Evolutionary conservation across 805 yeast species (phyloP), one percentile per base, ranked within the genome.

Genomic region (Pichia membranifaciens): DNA sequence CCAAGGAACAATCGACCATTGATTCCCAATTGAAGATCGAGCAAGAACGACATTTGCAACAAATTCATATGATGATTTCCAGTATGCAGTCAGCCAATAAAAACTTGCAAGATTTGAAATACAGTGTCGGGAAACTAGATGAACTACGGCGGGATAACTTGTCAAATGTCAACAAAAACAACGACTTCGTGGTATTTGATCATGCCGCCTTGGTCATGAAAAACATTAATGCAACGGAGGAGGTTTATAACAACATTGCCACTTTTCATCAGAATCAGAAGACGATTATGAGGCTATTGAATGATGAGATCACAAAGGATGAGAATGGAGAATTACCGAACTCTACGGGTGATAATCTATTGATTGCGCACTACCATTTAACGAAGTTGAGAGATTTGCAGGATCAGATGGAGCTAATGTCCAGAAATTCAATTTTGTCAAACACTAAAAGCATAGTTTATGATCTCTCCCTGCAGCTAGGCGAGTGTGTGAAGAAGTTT

Each of bases 21-120:
- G 96, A 87, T 55, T 71, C 82, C 41, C 91, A 88, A 59, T 69
- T 91, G 53, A 79, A 78, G 56, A 67, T 84, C 36, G 84, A 83
- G 43, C 78, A 87, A n/a, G 58, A 73, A 73, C 35, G 87, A 81
- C 53, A 54, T 48, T 31, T 54, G 43, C 44, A 54, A 40, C 56
- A 54, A 15, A 57, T 54, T 44, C 59, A 45, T 23, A 42, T 28
- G 4, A 55, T 61, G 53, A 51, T 60, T 23, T 55, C 54, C 16
- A 49, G 48, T 22, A 48, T 63, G 43, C 65, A 61, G 42, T 20
- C 38, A 3, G 55, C 62, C 5, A 73, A 71, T 44, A 68, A 67
- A 35, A 75, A 79, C 47, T 71, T 84, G 36, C 71, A 71, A 41
- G 65, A 69, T 35, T 67, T 86, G 45, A 76, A 73, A 52, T 69